A percentile compares a stretch with the other conserved stretches of the same genome.
Evolutionary conservation across 31 red algal genomes (phyloP).

Genomic region (Odonthalia washingtoniensis): DNA sequence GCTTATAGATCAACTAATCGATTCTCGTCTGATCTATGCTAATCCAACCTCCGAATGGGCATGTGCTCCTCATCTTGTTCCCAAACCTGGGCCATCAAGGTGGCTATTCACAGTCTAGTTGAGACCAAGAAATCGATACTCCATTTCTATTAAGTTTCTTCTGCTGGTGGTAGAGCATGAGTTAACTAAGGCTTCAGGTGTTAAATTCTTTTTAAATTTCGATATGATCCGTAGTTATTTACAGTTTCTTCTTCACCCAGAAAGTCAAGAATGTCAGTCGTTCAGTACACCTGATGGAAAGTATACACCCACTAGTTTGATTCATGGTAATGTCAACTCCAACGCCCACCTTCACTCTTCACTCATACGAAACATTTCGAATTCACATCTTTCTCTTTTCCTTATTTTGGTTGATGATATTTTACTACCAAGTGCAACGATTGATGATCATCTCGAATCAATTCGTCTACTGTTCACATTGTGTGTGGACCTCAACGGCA

Average conservation of each 20-base stretch:
- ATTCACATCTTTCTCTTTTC: not conserved
- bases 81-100: not conserved
- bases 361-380: not conserved
- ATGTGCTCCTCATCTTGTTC: not conserved
- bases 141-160: not conserved
- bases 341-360: slow-evolving; percentile 21
- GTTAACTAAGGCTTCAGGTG: not conserved
- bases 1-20: not conserved
- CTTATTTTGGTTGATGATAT: not conserved
- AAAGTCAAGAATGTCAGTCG: slow-evolving; percentile 7
- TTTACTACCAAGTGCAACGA: not conserved
- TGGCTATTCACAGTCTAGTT: not conserved
- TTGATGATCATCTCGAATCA: not conserved
- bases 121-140: not conserved
- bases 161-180: not conserved
- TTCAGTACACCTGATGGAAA: slow-evolving; percentile 9
- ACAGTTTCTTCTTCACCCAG: not conserved
- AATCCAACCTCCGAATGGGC: slow-evolving; percentile 10
- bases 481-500: slow-evolving; percentile 1
- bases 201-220: not conserved
- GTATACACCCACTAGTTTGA: not conserved
- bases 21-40: not conserved
- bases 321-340: slow-evolving; percentile 19
- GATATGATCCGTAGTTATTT: slow-evolving; percentile 11
- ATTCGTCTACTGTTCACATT: not conserved